Conservation (phyloP, 225 moss, liverwort and hornwort species). For the Straminergon stramineum region DNA sequence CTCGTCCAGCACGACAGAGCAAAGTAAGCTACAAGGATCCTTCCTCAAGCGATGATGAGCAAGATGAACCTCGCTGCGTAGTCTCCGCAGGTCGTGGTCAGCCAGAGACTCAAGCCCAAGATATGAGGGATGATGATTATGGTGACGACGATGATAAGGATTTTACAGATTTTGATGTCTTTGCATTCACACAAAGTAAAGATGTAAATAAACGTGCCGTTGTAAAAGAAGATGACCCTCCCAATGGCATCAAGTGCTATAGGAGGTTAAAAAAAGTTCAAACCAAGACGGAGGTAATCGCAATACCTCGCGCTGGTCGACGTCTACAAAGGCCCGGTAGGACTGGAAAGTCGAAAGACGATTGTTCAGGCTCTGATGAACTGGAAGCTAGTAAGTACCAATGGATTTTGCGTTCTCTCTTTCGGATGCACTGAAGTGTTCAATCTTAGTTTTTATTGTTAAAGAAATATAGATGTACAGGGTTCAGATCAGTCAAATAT, state of each 20-base stretch:
- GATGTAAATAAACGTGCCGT: not conserved
- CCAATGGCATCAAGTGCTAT: conserved; percentile 35
- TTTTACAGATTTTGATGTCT: conserved; percentile 13
- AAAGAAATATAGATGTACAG: not conserved
- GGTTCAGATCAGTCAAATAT: not conserved
- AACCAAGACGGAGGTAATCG: not conserved
- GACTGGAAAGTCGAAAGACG: not conserved
- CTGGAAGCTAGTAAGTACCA: conserved; percentile 8
- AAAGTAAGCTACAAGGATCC: conserved; percentile 55
- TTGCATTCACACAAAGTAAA: conserved; percentile 9
- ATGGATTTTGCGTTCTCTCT: not conserved
- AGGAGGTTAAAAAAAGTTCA: conserved; percentile 23
- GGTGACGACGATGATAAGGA: not conserved
- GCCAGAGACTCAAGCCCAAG: not conserved
- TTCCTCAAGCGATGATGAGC: conserved; percentile 52
- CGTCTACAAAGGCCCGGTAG: not conserved
- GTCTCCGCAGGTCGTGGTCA: not conserved
- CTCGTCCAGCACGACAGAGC: conserved; percentile 1
- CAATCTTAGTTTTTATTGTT: not conserved
- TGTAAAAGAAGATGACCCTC: not conserved
- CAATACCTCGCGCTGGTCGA: not conserved
- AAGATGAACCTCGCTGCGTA: not conserved
- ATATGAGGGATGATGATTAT: not conserved
- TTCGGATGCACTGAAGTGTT: not conserved
- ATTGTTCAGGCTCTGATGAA: not conserved